Percentiles rank a stretch among this genome's conserved stretches.
phyloP scores from a whole-genome alignment of 2,329 filamentous ascomycete species.

The Emergomyces orientalis region DNA sequence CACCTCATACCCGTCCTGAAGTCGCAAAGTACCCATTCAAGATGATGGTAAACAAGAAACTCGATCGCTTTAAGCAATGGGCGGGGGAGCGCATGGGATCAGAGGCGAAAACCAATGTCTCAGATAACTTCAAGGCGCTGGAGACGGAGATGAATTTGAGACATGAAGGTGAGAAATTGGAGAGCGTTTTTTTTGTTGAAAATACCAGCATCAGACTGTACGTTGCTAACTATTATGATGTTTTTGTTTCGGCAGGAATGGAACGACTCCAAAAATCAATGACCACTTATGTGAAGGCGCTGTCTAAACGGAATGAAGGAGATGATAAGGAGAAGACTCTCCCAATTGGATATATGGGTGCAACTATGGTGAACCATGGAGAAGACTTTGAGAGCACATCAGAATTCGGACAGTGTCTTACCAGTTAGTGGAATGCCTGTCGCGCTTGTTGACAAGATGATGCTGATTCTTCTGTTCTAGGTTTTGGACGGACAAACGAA shows the following conservation, averaged over 20 bases:
- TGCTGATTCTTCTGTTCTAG: constrained; percentile 31
- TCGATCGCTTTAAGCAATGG: constrained; percentile 97
- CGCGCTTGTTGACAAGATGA: background rate
- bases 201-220: background rate
- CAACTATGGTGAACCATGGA: constrained; percentile 77
- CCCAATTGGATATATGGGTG: constrained; percentile 68
- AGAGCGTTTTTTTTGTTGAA: background rate
- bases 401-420: constrained; percentile 80
- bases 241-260: constrained; percentile 57
- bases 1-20: background rate
- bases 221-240: constrained; percentile 14
- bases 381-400: constrained; percentile 89
- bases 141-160: constrained; percentile 85
- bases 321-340: constrained; percentile 84
- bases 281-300: constrained; percentile 76
- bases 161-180: constrained; percentile 59
- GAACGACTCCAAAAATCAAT: constrained; percentile 81
- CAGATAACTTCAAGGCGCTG: constrained; percentile 83
- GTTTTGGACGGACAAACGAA: constrained; percentile 78
- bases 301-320: constrained; percentile 72
- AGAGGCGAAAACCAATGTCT: constrained; percentile 75
- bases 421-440: constrained; percentile 43
- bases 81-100: constrained; percentile 91
- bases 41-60: constrained; percentile 70
- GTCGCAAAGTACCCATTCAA: background rate